Percentiles rank a stretch among this genome's conserved stretches.
phyloP scores from a whole-genome alignment of 352 stramenopile genomes.

The Sclerospora graminicola region DNA sequence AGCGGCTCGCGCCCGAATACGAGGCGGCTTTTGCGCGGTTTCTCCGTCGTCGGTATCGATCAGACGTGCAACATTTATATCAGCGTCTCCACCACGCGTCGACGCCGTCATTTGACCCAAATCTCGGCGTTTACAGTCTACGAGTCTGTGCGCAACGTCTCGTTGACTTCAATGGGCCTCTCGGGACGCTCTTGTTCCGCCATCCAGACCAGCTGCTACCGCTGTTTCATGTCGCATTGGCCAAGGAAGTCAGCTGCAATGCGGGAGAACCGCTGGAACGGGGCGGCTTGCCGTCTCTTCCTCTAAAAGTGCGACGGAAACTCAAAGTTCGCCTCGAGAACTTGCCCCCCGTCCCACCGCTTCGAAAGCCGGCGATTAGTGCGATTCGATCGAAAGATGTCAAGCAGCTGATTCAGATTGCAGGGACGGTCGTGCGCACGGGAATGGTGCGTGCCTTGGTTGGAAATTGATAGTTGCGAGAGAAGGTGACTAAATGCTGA shows the following conservation, averaged over 20 bases:
- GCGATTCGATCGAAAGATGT: slow-evolving; percentile 87
- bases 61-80: slow-evolving; percentile 9
- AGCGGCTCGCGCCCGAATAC: slow-evolving; percentile 22
- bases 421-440: slow-evolving; percentile 85
- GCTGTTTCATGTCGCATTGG: slow-evolving; percentile 79
- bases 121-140: slow-evolving; percentile 28
- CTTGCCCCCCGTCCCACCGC: slow-evolving; percentile 78
- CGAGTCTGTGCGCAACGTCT: slow-evolving; percentile 70
- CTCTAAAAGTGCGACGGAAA: slow-evolving; percentile 28
- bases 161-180: slow-evolving; percentile 59
- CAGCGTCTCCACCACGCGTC: slow-evolving; percentile 4
- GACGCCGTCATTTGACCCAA: background rate
- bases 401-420: slow-evolving; percentile 79
- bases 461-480: background rate
- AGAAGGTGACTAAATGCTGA: background rate
- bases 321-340: slow-evolving; percentile 87
- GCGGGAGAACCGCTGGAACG: slow-evolving; percentile 3
- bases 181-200: slow-evolving; percentile 81
- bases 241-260: slow-evolving; percentile 28
- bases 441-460: slow-evolving; percentile 41
- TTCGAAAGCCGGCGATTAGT: slow-evolving; percentile 83
- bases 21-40: slow-evolving; percentile 22
- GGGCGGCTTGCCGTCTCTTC: slow-evolving; percentile 19
- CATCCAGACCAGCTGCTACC: slow-evolving; percentile 84
- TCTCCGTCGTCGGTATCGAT: slow-evolving; percentile 17